phyloP scores from a whole-genome alignment of 169 alveolate species.

The Besnoitia besnoiti region DNA sequence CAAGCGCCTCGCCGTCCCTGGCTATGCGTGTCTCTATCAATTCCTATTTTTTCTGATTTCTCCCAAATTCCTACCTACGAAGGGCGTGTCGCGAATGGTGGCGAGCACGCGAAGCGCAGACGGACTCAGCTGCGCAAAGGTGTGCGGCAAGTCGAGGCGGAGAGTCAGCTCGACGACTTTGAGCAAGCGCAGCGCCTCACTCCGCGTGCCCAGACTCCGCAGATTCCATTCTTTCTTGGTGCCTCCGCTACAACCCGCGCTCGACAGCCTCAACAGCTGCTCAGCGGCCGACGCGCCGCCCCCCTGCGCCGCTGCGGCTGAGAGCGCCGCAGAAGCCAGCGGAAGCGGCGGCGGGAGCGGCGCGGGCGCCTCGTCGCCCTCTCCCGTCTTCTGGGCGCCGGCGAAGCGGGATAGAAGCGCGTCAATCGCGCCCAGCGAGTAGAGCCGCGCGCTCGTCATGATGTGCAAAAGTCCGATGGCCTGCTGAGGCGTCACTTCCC shows the following conservation, averaged over 20 bases:
- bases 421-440: background rate
- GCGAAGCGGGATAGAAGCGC: constrained; percentile 1
- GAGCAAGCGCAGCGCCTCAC: background rate
- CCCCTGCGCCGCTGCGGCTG: background rate
- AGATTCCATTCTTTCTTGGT: background rate
- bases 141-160: constrained; percentile 1
- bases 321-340: background rate
- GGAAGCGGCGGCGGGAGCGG: background rate
- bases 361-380: background rate
- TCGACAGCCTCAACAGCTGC: background rate
- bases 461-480: background rate
- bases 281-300: background rate
- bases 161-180: background rate
- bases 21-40: too few species aligned
- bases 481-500: background rate
- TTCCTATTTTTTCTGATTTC: background rate
- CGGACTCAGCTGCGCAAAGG: background rate
- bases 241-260: background rate
- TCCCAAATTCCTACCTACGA: background rate
- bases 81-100: background rate
- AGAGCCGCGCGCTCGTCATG: background rate
- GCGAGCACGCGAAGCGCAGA: background rate
- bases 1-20: too few species aligned
- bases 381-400: background rate
- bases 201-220: background rate